These are phyloP conservation scores for Dactylis glomerata DNA, from an alignment of 176 grass and related monocot genomes.

Conservation along the genomic window DNA sequence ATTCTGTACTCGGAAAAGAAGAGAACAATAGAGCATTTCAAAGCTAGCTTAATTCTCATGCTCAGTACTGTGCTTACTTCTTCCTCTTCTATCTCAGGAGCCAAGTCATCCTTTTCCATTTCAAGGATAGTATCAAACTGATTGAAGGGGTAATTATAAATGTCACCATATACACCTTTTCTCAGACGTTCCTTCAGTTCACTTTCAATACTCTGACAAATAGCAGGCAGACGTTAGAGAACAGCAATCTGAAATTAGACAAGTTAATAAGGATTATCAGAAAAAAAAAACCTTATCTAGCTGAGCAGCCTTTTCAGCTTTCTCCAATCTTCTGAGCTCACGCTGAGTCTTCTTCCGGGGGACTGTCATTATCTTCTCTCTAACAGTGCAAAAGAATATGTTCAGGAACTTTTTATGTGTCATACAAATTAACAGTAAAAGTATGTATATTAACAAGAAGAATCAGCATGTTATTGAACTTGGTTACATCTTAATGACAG, in stretches of 20 bases:
- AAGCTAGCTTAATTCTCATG: slow-evolving; percentile 6
- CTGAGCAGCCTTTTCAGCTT: slow-evolving; percentile 80
- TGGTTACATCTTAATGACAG: slow-evolving; percentile 7
- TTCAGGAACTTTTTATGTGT: slow-evolving; percentile 16
- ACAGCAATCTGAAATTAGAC: not conserved
- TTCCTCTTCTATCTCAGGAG: slow-evolving; percentile 54
- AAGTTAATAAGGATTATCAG: not conserved
- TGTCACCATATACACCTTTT: slow-evolving; percentile 90
- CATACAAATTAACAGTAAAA: not conserved
- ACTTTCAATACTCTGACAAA: slow-evolving; percentile 71
- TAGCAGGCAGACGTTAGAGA: not conserved
- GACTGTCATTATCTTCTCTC: slow-evolving; percentile 93
- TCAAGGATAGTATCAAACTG: slow-evolving; percentile 49
- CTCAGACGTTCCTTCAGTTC: slow-evolving; percentile 83
- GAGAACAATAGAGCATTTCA: slow-evolving; percentile 7
- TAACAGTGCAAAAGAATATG: slow-evolving; percentile 26
- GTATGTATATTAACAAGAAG: not conserved
- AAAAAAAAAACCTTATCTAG: slow-evolving; percentile 72
- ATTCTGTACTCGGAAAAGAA: no score
- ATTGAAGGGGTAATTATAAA: slow-evolving; percentile 59
- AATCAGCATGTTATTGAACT: slow-evolving; percentile 4
- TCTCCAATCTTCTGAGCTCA: slow-evolving; percentile 62
- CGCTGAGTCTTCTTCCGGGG: slow-evolving; percentile 71
- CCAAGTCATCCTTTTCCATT: slow-evolving; percentile 39
- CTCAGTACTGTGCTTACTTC: slow-evolving; percentile 48